Evolutionary conservation across 768 basidiomycete genomes (phyloP), one percentile per base, ranked within the genome.

Genomic region (Serendipita sp.): DNA sequence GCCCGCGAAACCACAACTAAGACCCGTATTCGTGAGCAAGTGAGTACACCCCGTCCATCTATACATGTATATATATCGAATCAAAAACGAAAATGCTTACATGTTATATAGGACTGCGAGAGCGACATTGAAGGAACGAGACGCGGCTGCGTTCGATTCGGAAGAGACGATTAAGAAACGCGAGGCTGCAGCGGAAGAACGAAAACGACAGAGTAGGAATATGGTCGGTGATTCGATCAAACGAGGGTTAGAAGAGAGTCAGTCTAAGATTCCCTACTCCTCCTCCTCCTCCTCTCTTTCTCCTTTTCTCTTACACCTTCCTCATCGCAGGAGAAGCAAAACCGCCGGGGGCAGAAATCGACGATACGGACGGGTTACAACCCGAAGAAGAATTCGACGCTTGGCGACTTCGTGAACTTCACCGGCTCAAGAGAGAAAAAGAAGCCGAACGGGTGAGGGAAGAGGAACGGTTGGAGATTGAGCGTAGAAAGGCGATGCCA

Each of bases 1-100:
- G 72, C 78, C 82, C 48, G 82, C 84, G 3, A 86, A 88, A 72
- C 76, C 83, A 3, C 83, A 86, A 68, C 92, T 95, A 74, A 80
- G 94, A 67, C 96, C 96, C 1, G 88, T 95, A 0, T 99, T 97
- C 73, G 83, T 98, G 16, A 89, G 89, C 64, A 98, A 98, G 94
- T 94, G 72, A 66, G 86, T 75, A 7, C 54, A 35, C n/a, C 58
- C 2, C 24, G 24, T 24, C 24, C 24, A 24, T 24, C 24, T 24
- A 24, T 24, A 24, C 24, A 24, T 24, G 24, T 24, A 24, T 24
- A 24, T 24, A 24, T 41, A 11, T 7, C 35, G 38, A 28, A 53
- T 48, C 24, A 24, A 24, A 24, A 24, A 24, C 24, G 1, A 24
- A 24, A 24, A 24, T 24, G 24, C 24, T 24, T 24, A 24, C 1